These are phyloP conservation scores for Trypanosoma conorhini DNA, from an alignment of 208 protist genomes.

Conservation along the genomic window DNA sequence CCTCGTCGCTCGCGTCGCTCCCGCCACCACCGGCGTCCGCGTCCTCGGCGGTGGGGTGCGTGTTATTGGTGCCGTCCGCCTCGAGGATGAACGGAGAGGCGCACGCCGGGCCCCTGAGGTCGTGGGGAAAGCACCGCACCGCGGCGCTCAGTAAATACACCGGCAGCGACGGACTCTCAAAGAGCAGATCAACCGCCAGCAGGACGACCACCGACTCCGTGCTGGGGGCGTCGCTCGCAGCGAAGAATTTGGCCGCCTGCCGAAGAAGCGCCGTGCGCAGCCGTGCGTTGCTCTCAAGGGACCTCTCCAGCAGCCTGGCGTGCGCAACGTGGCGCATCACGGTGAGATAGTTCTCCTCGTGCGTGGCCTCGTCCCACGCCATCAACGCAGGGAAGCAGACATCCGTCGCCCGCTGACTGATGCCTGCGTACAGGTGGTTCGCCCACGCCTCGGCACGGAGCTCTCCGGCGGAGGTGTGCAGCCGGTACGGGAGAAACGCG, in stretches of 20 bases:
- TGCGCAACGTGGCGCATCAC: slow-evolving; percentile 49
- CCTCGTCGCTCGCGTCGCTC: slow-evolving; percentile 19
- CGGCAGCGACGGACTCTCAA: slow-evolving; percentile 62
- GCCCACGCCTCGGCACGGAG: slow-evolving; percentile 25
- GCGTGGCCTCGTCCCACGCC: slow-evolving; percentile 67
- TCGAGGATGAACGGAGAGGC: slow-evolving; percentile 35
- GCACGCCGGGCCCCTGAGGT: slow-evolving; percentile 12
- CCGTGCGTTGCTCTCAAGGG: slow-evolving; percentile 22
- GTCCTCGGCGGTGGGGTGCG: slow-evolving; percentile 8
- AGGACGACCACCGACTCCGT: slow-evolving; percentile 35
- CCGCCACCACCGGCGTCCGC: slow-evolving; percentile 28
- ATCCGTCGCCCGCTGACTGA: slow-evolving; percentile 78
- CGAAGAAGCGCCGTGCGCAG: slow-evolving; percentile 32
- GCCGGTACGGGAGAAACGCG: slow-evolving; percentile 65
- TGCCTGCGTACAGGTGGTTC: slow-evolving; percentile 36
- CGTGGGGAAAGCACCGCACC: slow-evolving; percentile 48
- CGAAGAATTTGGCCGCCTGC: slow-evolving; percentile 23
- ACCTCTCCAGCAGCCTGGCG: slow-evolving; percentile 51
- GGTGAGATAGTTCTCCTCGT: slow-evolving; percentile 46
- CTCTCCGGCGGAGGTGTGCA: slow-evolving; percentile 8
- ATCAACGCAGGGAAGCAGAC: slow-evolving; percentile 75
- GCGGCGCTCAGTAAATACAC: slow-evolving; percentile 79
- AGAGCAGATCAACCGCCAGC: slow-evolving; percentile 73
- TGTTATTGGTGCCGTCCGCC: slow-evolving; percentile 1
- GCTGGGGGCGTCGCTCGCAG: not conserved